A percentile compares a stretch with the other conserved stretches of the same genome.
phyloP scores from a whole-genome alignment of 805 yeast genomes.

The Clavispora vitiphila region DNA sequence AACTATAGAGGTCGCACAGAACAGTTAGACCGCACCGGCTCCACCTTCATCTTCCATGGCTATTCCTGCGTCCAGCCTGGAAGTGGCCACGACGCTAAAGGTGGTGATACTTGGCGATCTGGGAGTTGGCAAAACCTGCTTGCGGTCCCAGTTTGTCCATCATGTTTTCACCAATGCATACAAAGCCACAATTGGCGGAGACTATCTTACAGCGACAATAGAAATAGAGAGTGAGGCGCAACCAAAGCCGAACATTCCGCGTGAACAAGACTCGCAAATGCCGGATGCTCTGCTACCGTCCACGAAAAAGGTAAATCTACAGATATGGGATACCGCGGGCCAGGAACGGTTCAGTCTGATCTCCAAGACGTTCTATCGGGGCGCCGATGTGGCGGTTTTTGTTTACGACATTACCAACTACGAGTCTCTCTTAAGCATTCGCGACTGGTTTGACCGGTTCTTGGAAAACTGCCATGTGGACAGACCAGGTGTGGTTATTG shows the following conservation, averaged over 20 bases:
- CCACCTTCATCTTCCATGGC: neutral
- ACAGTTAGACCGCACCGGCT: neutral
- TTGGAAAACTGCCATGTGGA: constrained; percentile 44
- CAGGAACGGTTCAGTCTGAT: constrained; percentile 46
- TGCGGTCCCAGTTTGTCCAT: constrained; percentile 51
- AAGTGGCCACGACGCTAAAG: constrained; percentile 27
- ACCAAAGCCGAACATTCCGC: neutral
- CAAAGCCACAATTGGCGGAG: constrained; percentile 57
- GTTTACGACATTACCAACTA: constrained; percentile 52
- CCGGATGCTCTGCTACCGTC: constrained; percentile 1
- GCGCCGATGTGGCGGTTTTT: constrained; percentile 51
- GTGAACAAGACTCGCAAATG: neutral
- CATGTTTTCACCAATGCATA: constrained; percentile 52
- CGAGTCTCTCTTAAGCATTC: constrained; percentile 44
- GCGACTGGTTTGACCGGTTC: constrained; percentile 46
- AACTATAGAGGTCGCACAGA: no score
- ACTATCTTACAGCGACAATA: constrained; percentile 44
- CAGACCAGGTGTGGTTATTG: constrained; percentile 44
- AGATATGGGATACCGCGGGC: constrained; percentile 52
- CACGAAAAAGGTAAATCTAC: constrained; percentile 35
- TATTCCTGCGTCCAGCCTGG: neutral
- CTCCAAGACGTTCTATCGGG: constrained; percentile 52
- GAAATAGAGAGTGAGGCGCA: neutral
- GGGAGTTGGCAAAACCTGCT: constrained; percentile 57
- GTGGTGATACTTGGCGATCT: constrained; percentile 55